Percentiles rank a stretch among this genome's conserved stretches.
Conservation (phyloP, 83 land plant genomes). For the Diphasiastrum complanatum region DNA sequence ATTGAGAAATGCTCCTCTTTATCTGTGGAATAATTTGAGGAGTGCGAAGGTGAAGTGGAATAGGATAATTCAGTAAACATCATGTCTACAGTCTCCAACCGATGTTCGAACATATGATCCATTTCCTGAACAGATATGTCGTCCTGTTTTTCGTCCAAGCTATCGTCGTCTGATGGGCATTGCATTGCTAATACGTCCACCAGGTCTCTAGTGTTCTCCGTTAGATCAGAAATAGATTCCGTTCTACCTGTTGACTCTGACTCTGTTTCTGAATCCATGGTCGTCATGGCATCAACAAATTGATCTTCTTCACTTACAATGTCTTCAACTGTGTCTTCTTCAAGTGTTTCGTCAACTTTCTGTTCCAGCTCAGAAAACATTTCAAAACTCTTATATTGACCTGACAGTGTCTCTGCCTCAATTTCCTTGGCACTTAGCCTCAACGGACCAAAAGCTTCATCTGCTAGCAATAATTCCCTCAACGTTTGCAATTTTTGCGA, state of each 20-base stretch:
- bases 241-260: slow-evolving; percentile 14
- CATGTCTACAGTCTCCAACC: too few species aligned
- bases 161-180: too few species aligned
- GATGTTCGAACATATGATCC: too few species aligned
- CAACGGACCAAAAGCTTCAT: slow-evolving; percentile 12
- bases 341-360: background rate
- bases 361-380: background rate
- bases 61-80: too few species aligned
- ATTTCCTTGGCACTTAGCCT: slow-evolving; percentile 12
- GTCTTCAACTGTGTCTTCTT: background rate
- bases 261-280: slow-evolving; percentile 29
- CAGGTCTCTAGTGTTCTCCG: too few species aligned
- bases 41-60: too few species aligned
- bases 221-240: background rate
- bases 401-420: background rate
- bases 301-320: slow-evolving; percentile 14
- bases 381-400: background rate
- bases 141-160: too few species aligned
- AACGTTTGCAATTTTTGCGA: background rate
- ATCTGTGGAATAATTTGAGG: too few species aligned
- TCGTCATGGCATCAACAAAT: slow-evolving; percentile 28
- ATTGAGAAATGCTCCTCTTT: too few species aligned
- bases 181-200: too few species aligned
- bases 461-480: slow-evolving; percentile 1
- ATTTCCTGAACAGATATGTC: too few species aligned